Evolutionary conservation across 495 filamentous ascomycete genomes (phyloP).

Genomic region (Hypoxylon subgilvum): DNA sequence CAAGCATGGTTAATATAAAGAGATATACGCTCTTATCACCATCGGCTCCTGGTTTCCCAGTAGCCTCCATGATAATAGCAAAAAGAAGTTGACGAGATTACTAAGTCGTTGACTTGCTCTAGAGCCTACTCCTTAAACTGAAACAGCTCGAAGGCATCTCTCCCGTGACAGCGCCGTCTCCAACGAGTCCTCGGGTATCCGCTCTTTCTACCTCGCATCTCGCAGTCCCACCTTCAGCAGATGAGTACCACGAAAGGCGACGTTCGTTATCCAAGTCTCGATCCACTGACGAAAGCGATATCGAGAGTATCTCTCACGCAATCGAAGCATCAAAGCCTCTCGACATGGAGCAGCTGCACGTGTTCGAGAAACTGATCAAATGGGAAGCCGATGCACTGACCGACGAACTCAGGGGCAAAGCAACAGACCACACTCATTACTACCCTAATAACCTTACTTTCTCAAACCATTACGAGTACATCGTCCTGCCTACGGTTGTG

Average conservation of each 20-base stretch:
- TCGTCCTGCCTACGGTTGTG: conserved; percentile 73
- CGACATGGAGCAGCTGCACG: conserved; percentile 62
- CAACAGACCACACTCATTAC: conserved; percentile 42
- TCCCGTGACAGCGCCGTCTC: conserved; percentile 45
- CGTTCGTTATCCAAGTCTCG: conserved; percentile 44
- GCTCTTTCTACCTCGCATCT: conserved; percentile 49
- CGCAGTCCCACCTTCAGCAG: conserved; percentile 44
- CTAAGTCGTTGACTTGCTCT: background rate
- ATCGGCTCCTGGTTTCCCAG: no score
- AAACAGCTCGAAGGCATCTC: conserved; percentile 45
- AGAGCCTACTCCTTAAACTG: conserved; percentile 41
- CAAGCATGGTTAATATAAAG: no score
- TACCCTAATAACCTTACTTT: conserved; percentile 74
- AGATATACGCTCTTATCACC: no score
- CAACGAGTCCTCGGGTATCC: conserved; percentile 41
- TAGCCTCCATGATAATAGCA: no score
- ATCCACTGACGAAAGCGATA: conserved; percentile 49
- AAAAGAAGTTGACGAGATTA: background rate
- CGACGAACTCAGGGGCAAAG: conserved; percentile 67
- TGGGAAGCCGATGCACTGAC: conserved; percentile 67
- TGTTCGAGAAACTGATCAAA: conserved; percentile 64
- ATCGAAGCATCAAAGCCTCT: conserved; percentile 64
- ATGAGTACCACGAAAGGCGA: conserved; percentile 51
- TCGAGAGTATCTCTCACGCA: conserved; percentile 59
- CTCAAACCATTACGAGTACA: conserved; percentile 71